Evolutionary conservation across 352 stramenopile species (phyloP), one percentile per base, ranked within the genome.

Genomic region (Pythium myriotylum): DNA sequence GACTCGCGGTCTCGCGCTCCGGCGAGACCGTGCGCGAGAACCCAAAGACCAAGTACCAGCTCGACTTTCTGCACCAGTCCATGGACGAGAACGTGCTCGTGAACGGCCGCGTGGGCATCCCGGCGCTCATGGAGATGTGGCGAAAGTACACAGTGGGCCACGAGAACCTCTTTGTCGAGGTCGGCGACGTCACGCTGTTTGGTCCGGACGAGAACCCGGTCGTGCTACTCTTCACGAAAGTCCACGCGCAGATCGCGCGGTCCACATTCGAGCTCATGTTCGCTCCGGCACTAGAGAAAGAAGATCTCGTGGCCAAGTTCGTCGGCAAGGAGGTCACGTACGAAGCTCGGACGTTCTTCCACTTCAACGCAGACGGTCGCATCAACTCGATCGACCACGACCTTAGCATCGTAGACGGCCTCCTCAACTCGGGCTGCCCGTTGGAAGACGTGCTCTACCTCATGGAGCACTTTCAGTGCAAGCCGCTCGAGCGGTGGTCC

Each of bases 241-340:
- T 77, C 32, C 54, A 73, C 42, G 51, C 62, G 3, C 65, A 69
- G 33, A 50, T 73, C 40, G 58, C 55, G 10, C 57, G 43, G 4
- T 41, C 40, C 17, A 72, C 60, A 17, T 59, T 77, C 14, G 56
- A 66, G 50, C 24, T 60, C 47, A 57, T 77, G 47, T 77, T 71
- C 54, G 52, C 69, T 0, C 35, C 43, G 10, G 52, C 62, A n/a
- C 27, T 68, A 5, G 43, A 52, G 7, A 12, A 73, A n/a, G 40
- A 65, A 5, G 16, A 12, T 12, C 54, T 77, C 0, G 32, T 68
- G 8, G 40, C 62, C 39, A 62, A 61, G 37, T 67, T 71, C n/a
- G 49, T 71, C 7, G 56, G 58, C 40, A 62, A 62, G 41, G 29
- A 60, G 19, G 49, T 73, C 2, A 46, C 47, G 4, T 71, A 71